Base-by-base conservation (phyloP, 2,329 filamentous ascomycete genomes). In the Alternaria consortialis region DNA sequence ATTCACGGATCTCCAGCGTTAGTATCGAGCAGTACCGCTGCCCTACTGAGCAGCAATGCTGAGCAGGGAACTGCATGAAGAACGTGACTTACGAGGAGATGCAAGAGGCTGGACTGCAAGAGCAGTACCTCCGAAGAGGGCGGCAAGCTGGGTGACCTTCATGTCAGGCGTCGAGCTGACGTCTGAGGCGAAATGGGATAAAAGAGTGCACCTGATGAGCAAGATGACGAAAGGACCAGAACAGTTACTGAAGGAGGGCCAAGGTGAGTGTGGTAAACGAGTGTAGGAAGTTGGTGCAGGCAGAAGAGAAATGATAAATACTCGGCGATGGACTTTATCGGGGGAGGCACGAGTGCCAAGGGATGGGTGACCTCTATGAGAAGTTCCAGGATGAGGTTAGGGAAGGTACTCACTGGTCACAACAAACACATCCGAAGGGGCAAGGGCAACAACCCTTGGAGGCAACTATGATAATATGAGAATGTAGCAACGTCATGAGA, bases 101-200 rank as follows among this genome's bases (percentile, higher is more conserved):
- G 65, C 64, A 44, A 69, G 62, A 66, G 66, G 58, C 40, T 65
- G 63, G 52, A 63, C 64, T 56, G 67, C 67, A 48, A 63, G 66
- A 25, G 58, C 67, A 64, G 60, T 63, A 54, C 69, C 69, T 56
- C 64, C 70, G 27, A 76, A 53, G 61, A 76, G 65, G 44, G 64
- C 59, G 34, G 65, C 63, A 44, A 74, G 44, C 53, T 72, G 65
- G 56, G 66, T 34, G 25, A 65, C 37, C 72, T 74, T 75, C 75
- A 77, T 77, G 58, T 48, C 56, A 64, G 64, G 25, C 32, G 52
- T 56, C 62, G 58, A 60, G 61, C 53, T 62, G 52, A 54, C 42
- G 51, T 60, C 58, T 63, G 58, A 64, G 56, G 58, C 31, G 54
- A 43, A n/a, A 31, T 50, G 20, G 8, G 46, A 56, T 61, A 53